Percentiles rank a stretch among this genome's conserved stretches.
phyloP scores from a whole-genome alignment of 116 monocot species.

The Iris pallida region DNA sequence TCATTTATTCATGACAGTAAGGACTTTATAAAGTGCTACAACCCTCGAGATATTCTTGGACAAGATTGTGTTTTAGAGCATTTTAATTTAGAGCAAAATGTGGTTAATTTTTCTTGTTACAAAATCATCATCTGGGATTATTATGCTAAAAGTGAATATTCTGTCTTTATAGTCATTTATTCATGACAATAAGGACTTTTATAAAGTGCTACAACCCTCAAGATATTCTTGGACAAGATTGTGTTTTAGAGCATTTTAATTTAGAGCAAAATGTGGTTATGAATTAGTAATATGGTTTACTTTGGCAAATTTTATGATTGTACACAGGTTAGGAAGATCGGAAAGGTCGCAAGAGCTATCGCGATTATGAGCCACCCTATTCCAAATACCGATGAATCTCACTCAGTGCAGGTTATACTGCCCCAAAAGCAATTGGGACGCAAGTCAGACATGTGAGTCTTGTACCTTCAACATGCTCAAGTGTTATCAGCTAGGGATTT shows the following conservation, averaged over 20 bases:
- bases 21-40: neutral
- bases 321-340: conserved; percentile 64
- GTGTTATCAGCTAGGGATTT: neutral
- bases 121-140: too few species aligned
- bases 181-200: too few species aligned
- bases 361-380: conserved; percentile 97
- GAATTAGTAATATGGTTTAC: neutral
- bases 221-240: neutral
- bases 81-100: neutral
- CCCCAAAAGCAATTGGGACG: conserved; percentile 92
- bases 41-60: neutral
- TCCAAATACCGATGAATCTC: conserved; percentile 83
- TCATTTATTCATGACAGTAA: too few species aligned
- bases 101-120: neutral
- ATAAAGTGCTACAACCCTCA: neutral
- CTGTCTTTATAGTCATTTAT: too few species aligned
- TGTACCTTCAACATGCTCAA: neutral
- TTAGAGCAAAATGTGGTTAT: neutral
- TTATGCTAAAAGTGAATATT: neutral
- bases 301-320: neutral
- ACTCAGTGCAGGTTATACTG: conserved; percentile 86
- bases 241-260: neutral
- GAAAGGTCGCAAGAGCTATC: conserved; percentile 85
- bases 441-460: conserved; percentile 82
- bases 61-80: neutral